phyloP scores from a whole-genome alignment of 2,329 filamentous ascomycete species.

The Epichloe bromicola region DNA sequence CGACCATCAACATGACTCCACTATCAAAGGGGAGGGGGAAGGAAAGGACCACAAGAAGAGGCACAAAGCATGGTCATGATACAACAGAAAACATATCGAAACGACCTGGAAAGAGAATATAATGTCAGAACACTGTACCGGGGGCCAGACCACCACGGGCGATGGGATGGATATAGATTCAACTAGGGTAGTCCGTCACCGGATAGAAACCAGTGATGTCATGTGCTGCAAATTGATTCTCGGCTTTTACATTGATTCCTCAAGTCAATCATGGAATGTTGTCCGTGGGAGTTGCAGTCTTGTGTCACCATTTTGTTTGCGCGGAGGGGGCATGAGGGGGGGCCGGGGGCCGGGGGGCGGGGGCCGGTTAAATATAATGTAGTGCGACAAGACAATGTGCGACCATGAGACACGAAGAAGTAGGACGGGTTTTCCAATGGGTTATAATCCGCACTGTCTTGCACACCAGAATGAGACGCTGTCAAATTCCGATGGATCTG shows the following conservation, averaged over 20 bases:
- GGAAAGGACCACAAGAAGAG: conserved; percentile 6
- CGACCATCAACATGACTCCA: no score
- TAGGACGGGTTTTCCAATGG: no score
- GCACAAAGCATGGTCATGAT: conserved; percentile 7
- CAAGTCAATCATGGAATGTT: background rate
- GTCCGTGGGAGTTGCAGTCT: background rate
- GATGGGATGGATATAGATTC: conserved; percentile 26
- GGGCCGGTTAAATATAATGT: no score
- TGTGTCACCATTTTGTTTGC: background rate
- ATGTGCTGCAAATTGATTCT: conserved; percentile 4
- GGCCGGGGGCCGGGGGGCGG: no score
- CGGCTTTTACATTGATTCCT: background rate
- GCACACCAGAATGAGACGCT: no score
- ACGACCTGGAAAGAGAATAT: conserved; percentile 13
- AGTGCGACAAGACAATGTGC: no score
- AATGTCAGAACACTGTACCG: conserved; percentile 10
- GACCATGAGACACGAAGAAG: no score
- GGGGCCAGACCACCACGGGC: conserved; percentile 8
- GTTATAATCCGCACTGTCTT: no score
- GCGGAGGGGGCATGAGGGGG: no score
- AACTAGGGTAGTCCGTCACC: conserved; percentile 27
- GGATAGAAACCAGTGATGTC: conserved; percentile 17
- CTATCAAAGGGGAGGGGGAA: background rate
- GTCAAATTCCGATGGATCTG: no score
- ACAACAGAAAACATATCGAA: conserved; percentile 4